Evolutionary conservation across 1,139 yeast genomes (phyloP), one percentile per base, ranked within the genome.

Genomic region (Wickerhamiella infanticola): DNA sequence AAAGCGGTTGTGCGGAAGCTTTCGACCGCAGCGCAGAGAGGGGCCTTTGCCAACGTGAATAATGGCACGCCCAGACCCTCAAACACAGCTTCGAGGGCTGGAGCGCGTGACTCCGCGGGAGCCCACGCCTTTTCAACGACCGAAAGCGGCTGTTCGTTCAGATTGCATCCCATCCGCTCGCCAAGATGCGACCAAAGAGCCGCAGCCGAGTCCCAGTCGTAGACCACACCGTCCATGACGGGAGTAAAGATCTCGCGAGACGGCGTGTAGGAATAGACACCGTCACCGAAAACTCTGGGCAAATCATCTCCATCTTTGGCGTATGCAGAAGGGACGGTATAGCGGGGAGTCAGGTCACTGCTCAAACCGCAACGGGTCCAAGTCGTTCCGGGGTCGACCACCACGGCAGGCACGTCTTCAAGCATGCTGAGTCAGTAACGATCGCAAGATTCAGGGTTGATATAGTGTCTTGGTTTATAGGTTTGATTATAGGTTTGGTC

Each of bases 91-190:
- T 88, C 95, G 51, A 88, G 68, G 25, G 90, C 73, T 54, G 75
- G 79, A 52, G 73, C 74, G 54, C 93, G 77, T 60, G 81, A 79
- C 42, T 68, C 70, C n/a, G 69, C 67, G 6, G 84, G 74, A 50
- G 84, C 81, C 95, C 96, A 84, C 13, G 81, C 77, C 4, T 90
- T 88, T 61, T 85, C 95, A 1, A 94, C 81, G 42, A 81, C 65
- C 48, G 85, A 67, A 39, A 85, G 65, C 4, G 95, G 95, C 58
- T 81, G 88, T 51, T 83, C 94, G 24, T 63, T 60, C 45, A 80
- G 73, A 46, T 75, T 74, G 26, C 79, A 67, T 43, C 67, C 67
- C 45, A 85, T 63, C 33, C 67, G 62, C 41, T 58, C 54, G 47
- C 63, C 58, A 23, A 65, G 57, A 47, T 59, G 58, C 41, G 53